phyloP scores from a whole-genome alignment of 352 stramenopile species.

The Thalassiosira allenii region DNA sequence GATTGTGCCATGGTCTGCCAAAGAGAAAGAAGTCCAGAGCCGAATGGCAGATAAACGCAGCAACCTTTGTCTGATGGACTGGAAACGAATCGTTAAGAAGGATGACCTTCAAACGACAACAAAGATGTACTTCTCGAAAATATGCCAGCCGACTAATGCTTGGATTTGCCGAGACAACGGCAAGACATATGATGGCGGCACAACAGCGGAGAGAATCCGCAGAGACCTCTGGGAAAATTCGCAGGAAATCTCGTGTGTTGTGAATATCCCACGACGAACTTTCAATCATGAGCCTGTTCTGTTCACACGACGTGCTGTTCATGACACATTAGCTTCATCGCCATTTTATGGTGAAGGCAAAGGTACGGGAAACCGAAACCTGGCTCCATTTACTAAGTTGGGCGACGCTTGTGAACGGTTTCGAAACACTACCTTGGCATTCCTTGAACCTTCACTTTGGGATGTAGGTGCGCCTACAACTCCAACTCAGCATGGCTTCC shows the following conservation, averaged over 20 bases:
- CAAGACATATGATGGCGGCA: constrained; percentile 7
- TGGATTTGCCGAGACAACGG: constrained; percentile 22
- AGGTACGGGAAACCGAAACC: no score
- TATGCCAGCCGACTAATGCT: constrained; percentile 28
- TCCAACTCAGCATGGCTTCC: no score
- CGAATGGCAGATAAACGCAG: not conserved
- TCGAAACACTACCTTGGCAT: no score
- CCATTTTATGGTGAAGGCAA: no score
- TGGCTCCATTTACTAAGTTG: no score
- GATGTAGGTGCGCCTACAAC: no score
- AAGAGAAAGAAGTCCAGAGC: constrained; percentile 18
- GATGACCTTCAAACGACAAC: constrained; percentile 9
- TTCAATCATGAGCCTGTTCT: no score
- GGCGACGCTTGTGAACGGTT: no score
- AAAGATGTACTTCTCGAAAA: constrained; percentile 33
- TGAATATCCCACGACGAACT: not conserved
- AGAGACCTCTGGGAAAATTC: constrained; percentile 37
- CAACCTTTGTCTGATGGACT: constrained; percentile 14
- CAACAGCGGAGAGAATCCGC: constrained; percentile 24
- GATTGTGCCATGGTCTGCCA: constrained; percentile 26
- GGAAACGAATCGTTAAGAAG: constrained; percentile 38
- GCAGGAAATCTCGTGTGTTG: not conserved
- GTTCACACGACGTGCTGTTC: no score
- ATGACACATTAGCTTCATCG: no score
- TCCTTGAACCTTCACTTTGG: no score